Evolutionary conservation across 352 stramenopile species (phyloP).

Genomic region (Phytophthora kernoviae): DNA sequence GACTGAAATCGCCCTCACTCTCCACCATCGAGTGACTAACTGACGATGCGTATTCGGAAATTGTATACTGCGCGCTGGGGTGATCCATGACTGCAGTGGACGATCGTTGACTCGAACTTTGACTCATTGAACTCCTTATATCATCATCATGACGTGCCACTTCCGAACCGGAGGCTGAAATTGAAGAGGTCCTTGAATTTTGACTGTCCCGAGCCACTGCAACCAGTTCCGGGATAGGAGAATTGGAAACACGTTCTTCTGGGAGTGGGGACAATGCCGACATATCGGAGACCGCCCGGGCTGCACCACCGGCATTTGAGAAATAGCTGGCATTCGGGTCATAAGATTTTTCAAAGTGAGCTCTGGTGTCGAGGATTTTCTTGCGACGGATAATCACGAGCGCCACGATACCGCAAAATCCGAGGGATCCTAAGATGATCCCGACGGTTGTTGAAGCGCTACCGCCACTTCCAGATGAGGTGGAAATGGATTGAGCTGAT

Average conservation of each 20-base stretch:
- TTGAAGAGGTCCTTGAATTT: slow-evolving; percentile 56
- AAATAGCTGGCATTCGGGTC: slow-evolving; percentile 50
- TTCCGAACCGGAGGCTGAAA: slow-evolving; percentile 43
- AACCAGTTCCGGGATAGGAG: slow-evolving; percentile 52
- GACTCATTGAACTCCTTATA: slow-evolving; percentile 22
- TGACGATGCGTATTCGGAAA: slow-evolving; percentile 34
- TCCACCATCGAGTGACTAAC: slow-evolving; percentile 27
- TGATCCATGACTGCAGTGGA: slow-evolving; percentile 47
- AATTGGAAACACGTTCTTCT: slow-evolving; percentile 34
- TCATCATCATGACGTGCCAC: slow-evolving; percentile 34
- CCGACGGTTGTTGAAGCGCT: slow-evolving; percentile 50
- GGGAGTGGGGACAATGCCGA: slow-evolving; percentile 40
- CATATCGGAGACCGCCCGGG: slow-evolving; percentile 27
- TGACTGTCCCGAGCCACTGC: slow-evolving; percentile 32
- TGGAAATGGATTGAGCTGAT: slow-evolving; percentile 39
- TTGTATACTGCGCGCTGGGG: slow-evolving; percentile 24
- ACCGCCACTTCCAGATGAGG: slow-evolving; percentile 39
- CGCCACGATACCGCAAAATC: slow-evolving; percentile 44
- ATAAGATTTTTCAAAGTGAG: slow-evolving; percentile 49
- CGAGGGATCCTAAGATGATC: slow-evolving; percentile 52
- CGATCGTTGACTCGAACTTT: slow-evolving; percentile 40
- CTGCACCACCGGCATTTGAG: slow-evolving; percentile 29
- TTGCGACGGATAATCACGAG: slow-evolving; percentile 60
- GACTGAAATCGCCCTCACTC: slow-evolving; percentile 22
- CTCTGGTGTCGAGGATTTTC: slow-evolving; percentile 53